phyloP scores from a whole-genome alignment of 2,329 filamentous ascomycete genomes.

The Cordyceps javanica region DNA sequence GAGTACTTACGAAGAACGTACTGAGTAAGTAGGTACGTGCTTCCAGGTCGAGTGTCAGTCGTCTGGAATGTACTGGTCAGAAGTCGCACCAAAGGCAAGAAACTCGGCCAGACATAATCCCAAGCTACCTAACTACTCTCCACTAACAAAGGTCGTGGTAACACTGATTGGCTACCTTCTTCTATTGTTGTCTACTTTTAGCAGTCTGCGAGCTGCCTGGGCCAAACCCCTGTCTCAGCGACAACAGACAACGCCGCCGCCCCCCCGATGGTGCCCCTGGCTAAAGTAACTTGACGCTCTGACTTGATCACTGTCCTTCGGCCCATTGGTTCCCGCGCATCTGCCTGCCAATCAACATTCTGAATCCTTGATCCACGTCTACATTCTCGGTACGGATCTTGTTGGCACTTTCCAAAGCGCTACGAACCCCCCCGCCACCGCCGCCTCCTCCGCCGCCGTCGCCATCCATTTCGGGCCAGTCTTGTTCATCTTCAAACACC shows the following conservation, averaged over 20 bases:
- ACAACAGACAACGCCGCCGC: background rate
- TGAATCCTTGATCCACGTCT: background rate
- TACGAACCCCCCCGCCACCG: background rate
- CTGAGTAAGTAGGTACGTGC: too few species aligned
- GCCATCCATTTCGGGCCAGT: background rate
- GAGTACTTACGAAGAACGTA: too few species aligned
- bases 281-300: too few species aligned
- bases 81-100: too few species aligned
- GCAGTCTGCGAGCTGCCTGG: background rate
- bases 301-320: too few species aligned
- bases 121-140: too few species aligned
- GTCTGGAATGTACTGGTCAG: too few species aligned
- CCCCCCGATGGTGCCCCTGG: background rate
- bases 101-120: too few species aligned
- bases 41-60: too few species aligned
- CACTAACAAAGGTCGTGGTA: too few species aligned
- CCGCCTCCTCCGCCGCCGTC: background rate
- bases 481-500: slow-evolving; percentile 2
- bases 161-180: too few species aligned
- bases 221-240: background rate
- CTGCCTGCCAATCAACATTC: background rate
- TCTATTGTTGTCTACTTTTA: too few species aligned
- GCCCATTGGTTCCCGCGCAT: background rate
- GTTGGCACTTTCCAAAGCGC: background rate
- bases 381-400: background rate